Evolutionary conservation across 768 basidiomycete genomes (phyloP).

Genomic region (Suillus alpinus): DNA sequence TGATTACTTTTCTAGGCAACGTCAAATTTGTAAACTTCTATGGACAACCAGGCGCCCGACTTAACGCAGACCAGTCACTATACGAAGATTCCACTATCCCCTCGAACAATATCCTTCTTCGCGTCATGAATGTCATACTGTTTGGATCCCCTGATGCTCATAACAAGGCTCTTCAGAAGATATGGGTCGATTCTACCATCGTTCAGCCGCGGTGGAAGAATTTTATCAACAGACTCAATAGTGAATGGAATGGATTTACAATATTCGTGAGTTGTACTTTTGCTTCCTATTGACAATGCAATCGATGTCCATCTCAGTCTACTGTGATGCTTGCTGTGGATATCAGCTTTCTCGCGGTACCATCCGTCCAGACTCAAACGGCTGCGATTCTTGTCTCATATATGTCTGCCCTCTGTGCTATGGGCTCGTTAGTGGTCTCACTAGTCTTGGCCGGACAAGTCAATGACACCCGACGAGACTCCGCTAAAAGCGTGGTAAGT

Average conservation of each 20-base stretch:
- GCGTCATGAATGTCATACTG: constrained; percentile 34
- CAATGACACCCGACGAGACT: constrained; percentile 13
- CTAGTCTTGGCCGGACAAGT: constrained; percentile 37
- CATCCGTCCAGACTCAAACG: constrained; percentile 26
- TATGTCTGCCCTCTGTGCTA: constrained; percentile 1
- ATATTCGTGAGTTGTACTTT: constrained; percentile 38
- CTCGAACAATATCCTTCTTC: not conserved
- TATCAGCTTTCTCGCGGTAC: constrained; percentile 8
- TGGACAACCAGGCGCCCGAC: constrained; percentile 24
- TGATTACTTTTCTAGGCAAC: constrained; percentile 15
- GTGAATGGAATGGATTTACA: constrained; percentile 48
- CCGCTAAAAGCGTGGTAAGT: constrained; percentile 6
- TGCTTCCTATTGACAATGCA: not conserved
- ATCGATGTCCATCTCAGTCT: not conserved
- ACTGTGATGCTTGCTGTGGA: constrained; percentile 14
- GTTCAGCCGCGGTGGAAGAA: constrained; percentile 36
- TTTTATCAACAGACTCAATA: constrained; percentile 40
- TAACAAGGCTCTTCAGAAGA: constrained; percentile 36
- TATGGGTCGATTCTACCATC: constrained; percentile 45
- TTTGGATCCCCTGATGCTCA: constrained; percentile 48
- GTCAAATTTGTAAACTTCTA: constrained; percentile 28
- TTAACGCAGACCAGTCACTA: constrained; percentile 27
- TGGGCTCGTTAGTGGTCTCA: constrained; percentile 14
- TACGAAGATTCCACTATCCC: not conserved
- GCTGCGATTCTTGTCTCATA: constrained; percentile 1